Evolutionary conservation across 2,329 filamentous ascomycete species (phyloP).

Genomic region (Ceratocystis huliohia): DNA sequence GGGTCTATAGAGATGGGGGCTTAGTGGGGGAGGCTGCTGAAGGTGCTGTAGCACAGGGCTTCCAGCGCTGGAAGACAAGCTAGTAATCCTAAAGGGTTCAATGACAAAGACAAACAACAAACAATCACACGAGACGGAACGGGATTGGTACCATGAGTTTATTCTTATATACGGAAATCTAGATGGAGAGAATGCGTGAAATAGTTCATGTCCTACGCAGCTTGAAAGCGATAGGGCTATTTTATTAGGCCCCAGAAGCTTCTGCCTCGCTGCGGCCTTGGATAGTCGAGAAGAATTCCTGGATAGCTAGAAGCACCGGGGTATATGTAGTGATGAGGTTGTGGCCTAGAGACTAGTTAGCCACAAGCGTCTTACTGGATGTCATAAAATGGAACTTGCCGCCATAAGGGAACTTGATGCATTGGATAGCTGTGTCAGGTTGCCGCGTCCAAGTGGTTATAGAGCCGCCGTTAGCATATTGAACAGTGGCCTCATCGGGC

Average conservation of each 20-base stretch:
- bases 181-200: background rate
- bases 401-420: slow-evolving; percentile 43
- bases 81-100: background rate
- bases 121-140: background rate
- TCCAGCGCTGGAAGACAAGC: background rate
- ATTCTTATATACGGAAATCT: background rate
- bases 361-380: background rate
- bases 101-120: background rate
- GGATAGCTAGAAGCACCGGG: slow-evolving; percentile 49
- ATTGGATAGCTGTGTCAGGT: slow-evolving; percentile 37
- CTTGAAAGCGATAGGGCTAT: background rate
- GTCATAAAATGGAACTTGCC: slow-evolving; percentile 32
- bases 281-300: slow-evolving; percentile 46
- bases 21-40: background rate
- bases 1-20: background rate
- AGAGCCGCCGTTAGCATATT: slow-evolving; percentile 36
- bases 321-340: slow-evolving; percentile 56
- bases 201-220: background rate
- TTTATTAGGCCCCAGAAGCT: background rate
- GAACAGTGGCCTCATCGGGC: slow-evolving; percentile 36
- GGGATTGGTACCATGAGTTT: background rate
- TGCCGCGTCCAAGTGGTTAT: slow-evolving; percentile 35
- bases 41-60: background rate
- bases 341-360: slow-evolving; percentile 40
- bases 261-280: background rate